Conservation (phyloP, 139 green algal species). For the Zygnema cylindricum region DNA sequence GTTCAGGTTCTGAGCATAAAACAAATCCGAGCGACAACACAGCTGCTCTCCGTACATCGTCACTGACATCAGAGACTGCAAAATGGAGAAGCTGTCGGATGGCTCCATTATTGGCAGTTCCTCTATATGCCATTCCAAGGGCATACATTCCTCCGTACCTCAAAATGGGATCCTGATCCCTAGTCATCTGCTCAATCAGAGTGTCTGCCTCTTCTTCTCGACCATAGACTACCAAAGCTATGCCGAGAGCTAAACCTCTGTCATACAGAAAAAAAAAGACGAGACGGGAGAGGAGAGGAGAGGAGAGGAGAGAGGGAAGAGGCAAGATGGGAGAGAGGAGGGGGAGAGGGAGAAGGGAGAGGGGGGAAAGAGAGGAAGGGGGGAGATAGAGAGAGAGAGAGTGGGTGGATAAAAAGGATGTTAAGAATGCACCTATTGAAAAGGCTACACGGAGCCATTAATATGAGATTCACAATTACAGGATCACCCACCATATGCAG, state of each 20-base stretch:
- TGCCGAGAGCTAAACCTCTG: slow-evolving; percentile 81
- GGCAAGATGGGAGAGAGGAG: too few relatives aligned
- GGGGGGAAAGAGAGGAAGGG: not conserved
- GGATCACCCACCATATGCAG: too few relatives aligned
- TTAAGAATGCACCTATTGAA: too few relatives aligned
- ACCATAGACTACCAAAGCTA: slow-evolving; percentile 90
- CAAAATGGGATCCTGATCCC: slow-evolving; percentile 84
- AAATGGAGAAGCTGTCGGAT: slow-evolving; percentile 96
- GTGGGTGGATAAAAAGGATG: too few relatives aligned
- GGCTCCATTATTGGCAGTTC: slow-evolving; percentile 92
- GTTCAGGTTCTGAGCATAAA: slow-evolving; percentile 82
- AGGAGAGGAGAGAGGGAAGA: not conserved
- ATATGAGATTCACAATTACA: too few relatives aligned
- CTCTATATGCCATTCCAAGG: slow-evolving; percentile 92
- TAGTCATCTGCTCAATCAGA: slow-evolving; percentile 87
- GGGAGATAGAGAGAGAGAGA: too few relatives aligned
- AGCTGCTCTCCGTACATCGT: slow-evolving; percentile 94
- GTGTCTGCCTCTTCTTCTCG: slow-evolving; percentile 91
- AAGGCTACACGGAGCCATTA: too few relatives aligned
- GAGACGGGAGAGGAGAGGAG: not conserved
- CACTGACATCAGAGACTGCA: slow-evolving; percentile 90
- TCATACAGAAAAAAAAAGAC: not conserved
- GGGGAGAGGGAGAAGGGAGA: not conserved
- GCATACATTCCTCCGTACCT: slow-evolving; percentile 94
- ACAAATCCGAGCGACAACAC: slow-evolving; percentile 94